Evolutionary conservation across 2,329 filamentous ascomycete species (phyloP), one percentile per base, ranked within the genome.

Genomic region (Chrysosporium keratinophilum): DNA sequence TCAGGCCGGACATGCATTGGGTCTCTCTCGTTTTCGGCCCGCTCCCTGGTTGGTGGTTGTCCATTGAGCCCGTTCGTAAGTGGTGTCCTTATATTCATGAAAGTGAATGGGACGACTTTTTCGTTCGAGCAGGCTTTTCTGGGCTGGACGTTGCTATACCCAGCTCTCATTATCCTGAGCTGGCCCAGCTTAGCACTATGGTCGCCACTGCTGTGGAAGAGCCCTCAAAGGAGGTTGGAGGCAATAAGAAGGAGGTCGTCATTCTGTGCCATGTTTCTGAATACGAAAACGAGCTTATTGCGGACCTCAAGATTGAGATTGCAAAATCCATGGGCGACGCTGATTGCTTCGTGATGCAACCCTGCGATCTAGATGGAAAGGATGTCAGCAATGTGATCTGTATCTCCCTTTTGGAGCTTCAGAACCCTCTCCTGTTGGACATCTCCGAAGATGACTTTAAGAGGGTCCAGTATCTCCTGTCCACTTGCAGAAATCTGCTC

Each of bases 401-500:
- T 49, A 57, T 65, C 12, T 61, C 59, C 48, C 52, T 63, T 0
- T 37, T 61, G 31, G 63, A 65, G 45, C 50, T 61, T 7, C 51
- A 56, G 12, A 28, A 42, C 1, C 58, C 62, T 7, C 44, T 61
- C 19, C 56, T 65, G 7, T 56, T 54, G 33, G 54, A 58, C 12
- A 57, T 63, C 28, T 59, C 58, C 9, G 58, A 62, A 5, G 53
- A 55, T n/a, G 62, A 63, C 48, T 66, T 65, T 54, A 60, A 59
- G 11, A 57, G 49, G 9, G 54, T 68, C 44, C 62, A 62, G 5
- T 59, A 61, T 12, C 43, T 68, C 9, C 56, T 69, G 20, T 59
- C 63, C 14, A 62, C 54, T 3, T 60, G 57, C 57, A 58, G 56
- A 47, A 58, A 59, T 1, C 50, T 71, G 11, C 57, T 71, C 6